Percentiles rank a stretch among this genome's conserved stretches.
Evolutionary conservation across 768 basidiomycete species (phyloP).

Genomic region (Kwoniella sp.): DNA sequence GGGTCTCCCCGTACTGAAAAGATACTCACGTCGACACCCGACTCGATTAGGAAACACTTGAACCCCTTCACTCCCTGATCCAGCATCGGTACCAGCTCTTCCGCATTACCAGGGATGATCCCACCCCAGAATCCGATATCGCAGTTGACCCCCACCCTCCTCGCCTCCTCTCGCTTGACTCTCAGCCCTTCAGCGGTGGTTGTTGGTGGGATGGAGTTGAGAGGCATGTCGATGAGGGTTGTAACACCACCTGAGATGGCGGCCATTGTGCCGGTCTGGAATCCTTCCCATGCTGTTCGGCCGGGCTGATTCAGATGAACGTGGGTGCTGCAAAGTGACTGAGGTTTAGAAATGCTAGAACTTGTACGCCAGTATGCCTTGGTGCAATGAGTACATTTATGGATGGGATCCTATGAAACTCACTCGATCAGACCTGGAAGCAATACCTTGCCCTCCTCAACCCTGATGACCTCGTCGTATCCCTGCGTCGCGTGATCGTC

Average conservation of each 20-base stretch:
- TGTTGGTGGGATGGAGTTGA: slow-evolving; percentile 96
- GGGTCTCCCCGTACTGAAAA: no score
- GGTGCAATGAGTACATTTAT: background rate
- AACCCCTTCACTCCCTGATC: slow-evolving; percentile 86
- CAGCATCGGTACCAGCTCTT: slow-evolving; percentile 73
- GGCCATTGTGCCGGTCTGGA: slow-evolving; percentile 84
- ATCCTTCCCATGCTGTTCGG: slow-evolving; percentile 91
- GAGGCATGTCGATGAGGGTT: slow-evolving; percentile 93
- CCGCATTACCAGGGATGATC: slow-evolving; percentile 84
- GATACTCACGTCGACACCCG: slow-evolving; percentile 79
- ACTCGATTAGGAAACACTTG: slow-evolving; percentile 95
- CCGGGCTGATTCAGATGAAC: slow-evolving; percentile 95
- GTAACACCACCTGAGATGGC: slow-evolving; percentile 94
- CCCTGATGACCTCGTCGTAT: slow-evolving; percentile 55
- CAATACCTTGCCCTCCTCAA: slow-evolving; percentile 67
- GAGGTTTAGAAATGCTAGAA: background rate
- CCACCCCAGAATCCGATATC: slow-evolving; percentile 96
- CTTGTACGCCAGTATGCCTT: no score
- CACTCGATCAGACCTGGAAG: slow-evolving; percentile 83
- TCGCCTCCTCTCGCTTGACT: slow-evolving; percentile 71
- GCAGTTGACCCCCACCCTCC: slow-evolving; percentile 59
- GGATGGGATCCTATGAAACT: slow-evolving; percentile 41
- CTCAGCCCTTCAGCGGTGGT: slow-evolving; percentile 78
- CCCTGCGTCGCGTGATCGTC: slow-evolving; percentile 54
- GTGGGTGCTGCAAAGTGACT: slow-evolving; percentile 59